phyloP scores from a whole-genome alignment of 2,329 filamentous ascomycete species.

The Paraconiothyrium brasiliense region DNA sequence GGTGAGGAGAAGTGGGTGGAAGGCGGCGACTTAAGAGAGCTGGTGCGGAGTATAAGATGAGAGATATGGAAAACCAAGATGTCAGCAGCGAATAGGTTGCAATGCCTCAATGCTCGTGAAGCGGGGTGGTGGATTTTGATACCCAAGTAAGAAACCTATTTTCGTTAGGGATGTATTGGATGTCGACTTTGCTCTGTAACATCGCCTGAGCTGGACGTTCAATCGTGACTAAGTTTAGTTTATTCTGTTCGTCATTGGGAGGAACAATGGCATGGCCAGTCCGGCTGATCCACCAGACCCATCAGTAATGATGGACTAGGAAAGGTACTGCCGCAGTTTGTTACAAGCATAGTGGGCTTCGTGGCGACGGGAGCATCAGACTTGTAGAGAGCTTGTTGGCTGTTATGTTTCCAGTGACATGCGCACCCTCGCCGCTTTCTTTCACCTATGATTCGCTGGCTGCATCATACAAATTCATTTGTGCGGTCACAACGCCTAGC shows the following conservation, averaged over 20 bases:
- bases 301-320: background rate
- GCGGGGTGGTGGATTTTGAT: background rate
- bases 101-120: background rate
- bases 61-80: background rate
- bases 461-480: too few relatives aligned
- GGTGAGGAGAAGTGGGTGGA: slow-evolving; percentile 59
- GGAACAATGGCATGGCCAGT: background rate
- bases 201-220: background rate
- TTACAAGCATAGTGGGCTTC: too few relatives aligned
- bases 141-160: slow-evolving; percentile 2
- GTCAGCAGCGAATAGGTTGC: background rate
- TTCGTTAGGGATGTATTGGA: background rate
- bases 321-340: background rate
- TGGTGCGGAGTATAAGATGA: slow-evolving; percentile 58
- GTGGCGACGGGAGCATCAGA: too few relatives aligned
- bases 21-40: slow-evolving; percentile 59
- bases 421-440: too few relatives aligned
- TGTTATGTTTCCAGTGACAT: too few relatives aligned
- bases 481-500: background rate
- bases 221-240: background rate
- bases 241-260: background rate
- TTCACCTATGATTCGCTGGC: too few relatives aligned
- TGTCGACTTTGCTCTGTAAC: background rate
- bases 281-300: background rate
- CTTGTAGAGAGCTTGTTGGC: too few relatives aligned